Base-by-base conservation (phyloP, 768 basidiomycete genomes). In the Mycena chlorophos region DNA sequence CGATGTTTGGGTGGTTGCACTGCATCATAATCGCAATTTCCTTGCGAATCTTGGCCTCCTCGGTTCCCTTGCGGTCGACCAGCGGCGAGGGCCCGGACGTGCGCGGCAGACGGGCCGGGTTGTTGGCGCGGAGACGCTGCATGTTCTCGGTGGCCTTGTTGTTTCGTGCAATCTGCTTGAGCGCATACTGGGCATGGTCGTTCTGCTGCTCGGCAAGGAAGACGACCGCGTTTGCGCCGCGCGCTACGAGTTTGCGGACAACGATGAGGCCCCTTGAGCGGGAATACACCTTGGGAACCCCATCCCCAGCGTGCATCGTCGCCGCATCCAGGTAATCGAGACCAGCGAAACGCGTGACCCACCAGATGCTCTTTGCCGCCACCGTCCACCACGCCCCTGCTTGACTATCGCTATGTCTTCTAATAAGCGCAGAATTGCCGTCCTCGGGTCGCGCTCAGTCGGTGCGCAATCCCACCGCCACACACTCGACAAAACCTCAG, bases 11-110 rank as follows among this genome's bases (percentile, higher is more conserved):
- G 66, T 97, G 94, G 45, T 86, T 77, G 65, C 91, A 88, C 68
- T 97, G 95, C 78, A 98, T 98, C 92, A 99, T 97, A 70, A 98
- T 95, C 2, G 97, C 97, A 56, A 98, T 94, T 74, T 98, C 96
- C 70, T 87, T 88, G 62, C 85, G 80, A 58, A 97, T 93, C 74
- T 93, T 92, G 60, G 84, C 79, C 67, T 93, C 92, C 27, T 85
- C 84, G 22, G 83, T 87, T 54, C 82, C 79, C 38, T 89, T 79
- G 57, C 81, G 81, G 69, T 89, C 87, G 3, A 80, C 80, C n/a
- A 91, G 72, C 23, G 83, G 79, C 0, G 79, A 73, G 56, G 60
- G 53, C n/a, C 45, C 56, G 3, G 54, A 10, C 17, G 60, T 61
- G 28, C 52, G 52, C 4, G 55, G 60, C 0, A 54, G 37, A 17